A percentile compares a stretch with the other conserved stretches of the same genome.
These are phyloP conservation scores for Gossypium herbaceum DNA, from an alignment of 345 rosid species.

Conservation along the genomic window DNA sequence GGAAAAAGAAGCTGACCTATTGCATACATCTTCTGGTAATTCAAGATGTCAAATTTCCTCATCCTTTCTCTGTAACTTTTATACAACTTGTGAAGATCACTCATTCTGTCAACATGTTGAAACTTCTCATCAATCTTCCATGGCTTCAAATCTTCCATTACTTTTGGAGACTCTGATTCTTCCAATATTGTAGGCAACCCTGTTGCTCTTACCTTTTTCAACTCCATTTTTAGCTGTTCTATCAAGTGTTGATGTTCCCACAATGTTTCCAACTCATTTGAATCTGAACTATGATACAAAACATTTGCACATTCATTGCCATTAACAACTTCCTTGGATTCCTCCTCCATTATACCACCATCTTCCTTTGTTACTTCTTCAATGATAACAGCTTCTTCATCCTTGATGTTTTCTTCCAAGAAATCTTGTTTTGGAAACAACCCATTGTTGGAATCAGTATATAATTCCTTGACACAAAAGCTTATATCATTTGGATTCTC, in stretches of 20 bases:
- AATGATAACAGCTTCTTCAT: not conserved
- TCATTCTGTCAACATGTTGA: slow-evolving; percentile 56
- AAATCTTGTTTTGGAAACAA: slow-evolving; percentile 5
- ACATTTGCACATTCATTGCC: slow-evolving; percentile 2
- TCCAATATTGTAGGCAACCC: slow-evolving; percentile 81
- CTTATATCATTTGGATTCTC: slow-evolving; percentile 42
- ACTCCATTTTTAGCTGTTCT: slow-evolving; percentile 87
- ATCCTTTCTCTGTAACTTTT: slow-evolving; percentile 81
- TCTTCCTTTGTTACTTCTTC: slow-evolving; percentile 21
- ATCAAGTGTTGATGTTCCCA: slow-evolving; percentile 97
- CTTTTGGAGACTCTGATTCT: slow-evolving; percentile 69
- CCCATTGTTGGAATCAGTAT: slow-evolving; percentile 21
- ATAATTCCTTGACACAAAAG: slow-evolving; percentile 37
- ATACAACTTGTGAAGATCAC: slow-evolving; percentile 85
- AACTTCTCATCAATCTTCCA: slow-evolving; percentile 82
- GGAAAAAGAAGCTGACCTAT: slow-evolving; percentile 51
- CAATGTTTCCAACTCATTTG: slow-evolving; percentile 49
- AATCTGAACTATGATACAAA: not conserved
- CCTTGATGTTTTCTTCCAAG: not conserved
- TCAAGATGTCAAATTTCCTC: slow-evolving; percentile 85
- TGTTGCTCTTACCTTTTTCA: slow-evolving; percentile 75
- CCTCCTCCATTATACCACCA: slow-evolving; percentile 14
- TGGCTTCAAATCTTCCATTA: slow-evolving; percentile 83
- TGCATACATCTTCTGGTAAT: slow-evolving; percentile 89
- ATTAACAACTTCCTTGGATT: slow-evolving; percentile 14